Base-by-base conservation (phyloP, 192 early-diverging fungal genomes). In the Podila horticola region DNA sequence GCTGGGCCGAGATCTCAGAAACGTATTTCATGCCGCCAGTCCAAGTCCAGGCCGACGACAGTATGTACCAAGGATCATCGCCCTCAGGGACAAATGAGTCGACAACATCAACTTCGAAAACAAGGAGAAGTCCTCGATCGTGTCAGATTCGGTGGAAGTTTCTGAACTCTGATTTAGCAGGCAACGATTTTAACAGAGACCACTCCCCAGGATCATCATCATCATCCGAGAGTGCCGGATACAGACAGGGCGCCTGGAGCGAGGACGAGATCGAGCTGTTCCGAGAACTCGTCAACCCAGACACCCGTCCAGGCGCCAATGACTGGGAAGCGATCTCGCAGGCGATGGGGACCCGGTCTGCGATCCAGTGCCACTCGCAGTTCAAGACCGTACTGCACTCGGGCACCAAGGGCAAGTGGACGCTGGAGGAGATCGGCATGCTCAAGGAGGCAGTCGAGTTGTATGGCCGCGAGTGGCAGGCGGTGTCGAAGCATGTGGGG, bases 371-470 rank as follows among this genome's bases (percentile, higher is more conserved):
- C 19, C 74, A 75, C 30, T 75, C 74, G 1, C 74, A 75, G 52
- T 69, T 75, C 62, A 68, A 69, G 64, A 69, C 74, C 1, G 74
- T 75, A 51, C 57, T 75, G 74, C 74, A 75, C 55, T 36, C 74
- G 30, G 67, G 67, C 17, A 64, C 49, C 30, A 75, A 77, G 75
- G 68, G 75, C 34, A 77, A 77, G 52, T 75, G 74, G 82, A 75
- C 64, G 12, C 33, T 45, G 4, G 69, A 69, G 0, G 82, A 72
- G 31, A 58, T 69, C 50, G 33, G 62, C 22, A 24, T 28, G 36
- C 33, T 75, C 5, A n/a, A 66, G 29, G 69, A 83, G 48, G 74
- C 82, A 15, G n/a, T 33, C 9, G 66, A 52, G 8, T 33, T 72
- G 55, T 69, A 61, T 64, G 62, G 59, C 5, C 19, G 48, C 4